Conservation (phyloP, 2,329 filamentous ascomycete species). For the Hyphodiscus sp. region DNA sequence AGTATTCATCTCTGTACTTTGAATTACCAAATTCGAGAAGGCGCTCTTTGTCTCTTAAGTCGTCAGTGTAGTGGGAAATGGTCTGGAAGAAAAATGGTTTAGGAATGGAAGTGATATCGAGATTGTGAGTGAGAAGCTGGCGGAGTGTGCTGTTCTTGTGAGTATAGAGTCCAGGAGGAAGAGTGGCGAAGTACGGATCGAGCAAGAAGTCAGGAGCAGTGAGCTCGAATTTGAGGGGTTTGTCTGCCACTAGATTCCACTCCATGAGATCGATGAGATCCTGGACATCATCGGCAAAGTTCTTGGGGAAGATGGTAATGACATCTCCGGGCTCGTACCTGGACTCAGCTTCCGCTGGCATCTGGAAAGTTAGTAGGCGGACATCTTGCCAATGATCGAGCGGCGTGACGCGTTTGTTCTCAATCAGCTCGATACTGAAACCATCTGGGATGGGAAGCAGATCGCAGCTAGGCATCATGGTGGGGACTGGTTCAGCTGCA, state of each 20-base stretch:
- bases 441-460: slow-evolving; percentile 12
- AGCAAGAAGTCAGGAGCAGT: slow-evolving; percentile 4
- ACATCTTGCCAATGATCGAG: slow-evolving; percentile 87
- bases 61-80: slow-evolving; percentile 67
- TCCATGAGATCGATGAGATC: slow-evolving; percentile 70
- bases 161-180: slow-evolving; percentile 30
- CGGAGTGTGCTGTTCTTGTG: slow-evolving; percentile 49
- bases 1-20: slow-evolving; percentile 81
- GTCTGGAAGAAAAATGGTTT: slow-evolving; percentile 78
- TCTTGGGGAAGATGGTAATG: slow-evolving; percentile 78
- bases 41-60: slow-evolving; percentile 70
- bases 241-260: slow-evolving; percentile 70
- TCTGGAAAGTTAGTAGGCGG: slow-evolving; percentile 62
- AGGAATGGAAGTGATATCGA: slow-evolving; percentile 87
- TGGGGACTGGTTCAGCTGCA: not conserved
- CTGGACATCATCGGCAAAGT: slow-evolving; percentile 75
- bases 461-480: not conserved
- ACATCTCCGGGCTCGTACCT: slow-evolving; percentile 67
- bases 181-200: slow-evolving; percentile 31
- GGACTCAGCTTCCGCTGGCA: slow-evolving; percentile 33
- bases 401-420: slow-evolving; percentile 72
- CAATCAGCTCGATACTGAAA: slow-evolving; percentile 38
- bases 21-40: slow-evolving; percentile 78
- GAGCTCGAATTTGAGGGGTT: slow-evolving; percentile 49
- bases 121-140: slow-evolving; percentile 68